Evolutionary conservation across 1,139 yeast genomes (phyloP), one percentile per base, ranked within the genome.

Genomic region (Geotrichum candidum): DNA sequence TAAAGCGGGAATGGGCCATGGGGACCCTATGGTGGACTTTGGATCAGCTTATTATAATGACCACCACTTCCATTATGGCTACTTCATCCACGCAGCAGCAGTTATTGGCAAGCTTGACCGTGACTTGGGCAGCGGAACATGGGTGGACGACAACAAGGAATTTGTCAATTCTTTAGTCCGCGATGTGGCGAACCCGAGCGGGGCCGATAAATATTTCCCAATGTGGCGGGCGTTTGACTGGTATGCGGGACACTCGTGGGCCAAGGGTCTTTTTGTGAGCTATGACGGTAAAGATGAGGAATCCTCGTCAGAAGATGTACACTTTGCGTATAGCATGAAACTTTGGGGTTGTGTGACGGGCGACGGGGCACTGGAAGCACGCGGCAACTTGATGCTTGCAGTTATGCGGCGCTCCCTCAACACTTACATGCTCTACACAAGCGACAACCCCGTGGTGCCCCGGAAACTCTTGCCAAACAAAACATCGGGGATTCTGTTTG

Each of bases 231-330:
- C 80, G 80, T 89, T 88, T 74, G 94, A 88, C 73, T 89, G 89
- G 90, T 89, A 76, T 75, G 80, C 81, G 55, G 96, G 96, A 35
- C 96, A 89, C 74, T 87, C 95, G 1, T 88, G 94, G 91, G 95
- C 96, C 10, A 83, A 83, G 63, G 96, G 96, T 23, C 76, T 88
- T 64, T 86, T 83, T 69, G 82, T 80, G 46, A 76, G 84, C 66
- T 87, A 85, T 46, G 95, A 87, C 70, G 95, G 96, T 63, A 85
- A 85, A 69, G 86, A 89, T 70, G 88, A 89, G 76, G 96, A 89
- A 73, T 86, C 92, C 2, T 79, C 88, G 11, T 85, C 91, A n/a
- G 96, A 89, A 73, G 95, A 88, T 71, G 86, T 85, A 76, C 88
- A 89, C 75, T 87, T 87, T 69, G 84, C 89, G 18, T 88, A 87